These are phyloP conservation scores for Gloeophyllum trabeum DNA, from an alignment of 768 basidiomycete genomes.

Conservation along the genomic window DNA sequence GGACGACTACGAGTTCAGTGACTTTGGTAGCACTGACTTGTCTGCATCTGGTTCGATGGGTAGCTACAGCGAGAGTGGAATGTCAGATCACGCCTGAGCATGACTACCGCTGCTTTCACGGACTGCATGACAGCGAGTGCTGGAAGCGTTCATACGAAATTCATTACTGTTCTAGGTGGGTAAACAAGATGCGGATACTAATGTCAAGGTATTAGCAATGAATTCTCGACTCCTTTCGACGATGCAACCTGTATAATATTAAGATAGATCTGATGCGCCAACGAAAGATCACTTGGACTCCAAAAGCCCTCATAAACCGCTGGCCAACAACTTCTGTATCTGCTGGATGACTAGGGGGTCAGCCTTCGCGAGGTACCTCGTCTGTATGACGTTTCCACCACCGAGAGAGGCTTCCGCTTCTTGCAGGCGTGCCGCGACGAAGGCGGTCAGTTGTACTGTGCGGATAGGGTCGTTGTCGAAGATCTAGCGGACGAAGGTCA, in stretches of 20 bases:
- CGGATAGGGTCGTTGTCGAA: slow-evolving; percentile 64
- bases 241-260: no score
- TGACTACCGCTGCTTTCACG: no score
- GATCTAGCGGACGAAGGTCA: slow-evolving; percentile 28
- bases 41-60: slow-evolving; percentile 32
- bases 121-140: no score
- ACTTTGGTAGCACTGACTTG: slow-evolving; percentile 43
- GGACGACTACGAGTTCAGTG: not conserved
- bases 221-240: no score
- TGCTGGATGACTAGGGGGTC: slow-evolving; percentile 70
- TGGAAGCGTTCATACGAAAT: no score
- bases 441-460: slow-evolving; percentile 49
- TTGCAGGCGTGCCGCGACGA: slow-evolving; percentile 44
- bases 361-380: slow-evolving; percentile 46
- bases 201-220: no score
- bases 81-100: not conserved
- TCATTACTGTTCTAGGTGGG: no score
- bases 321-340: slow-evolving; percentile 23
- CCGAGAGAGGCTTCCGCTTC: slow-evolving; percentile 53
- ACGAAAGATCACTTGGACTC: no score
- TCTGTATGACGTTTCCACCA: slow-evolving; percentile 49
- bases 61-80: slow-evolving; percentile 10
- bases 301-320: not conserved
- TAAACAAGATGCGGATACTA: no score
- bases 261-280: no score